phyloP scores from a whole-genome alignment of 345 rosid species.

The Salix arbutifolia region DNA sequence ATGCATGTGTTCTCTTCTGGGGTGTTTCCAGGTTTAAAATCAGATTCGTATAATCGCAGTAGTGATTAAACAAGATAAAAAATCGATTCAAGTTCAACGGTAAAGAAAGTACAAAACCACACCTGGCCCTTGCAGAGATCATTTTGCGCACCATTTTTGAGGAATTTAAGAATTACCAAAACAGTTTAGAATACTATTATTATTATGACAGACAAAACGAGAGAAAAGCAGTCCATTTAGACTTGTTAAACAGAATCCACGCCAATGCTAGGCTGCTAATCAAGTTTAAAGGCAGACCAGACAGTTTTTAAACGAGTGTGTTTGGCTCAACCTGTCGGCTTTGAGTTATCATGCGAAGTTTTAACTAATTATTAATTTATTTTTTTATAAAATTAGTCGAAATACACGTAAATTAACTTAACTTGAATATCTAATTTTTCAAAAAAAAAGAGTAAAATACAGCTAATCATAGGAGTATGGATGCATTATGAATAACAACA shows the following conservation, averaged over 20 bases:
- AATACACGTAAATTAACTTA: fast-evolving
- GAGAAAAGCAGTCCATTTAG: not conserved
- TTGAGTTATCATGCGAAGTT: too few relatives aligned
- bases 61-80: not conserved
- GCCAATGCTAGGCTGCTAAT: not conserved
- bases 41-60: not conserved
- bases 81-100: not conserved
- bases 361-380: too few relatives aligned
- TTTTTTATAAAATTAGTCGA: fast-evolving
- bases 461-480: not conserved
- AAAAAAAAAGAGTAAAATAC: not conserved
- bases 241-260: not conserved
- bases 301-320: not conserved
- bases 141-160: not conserved
- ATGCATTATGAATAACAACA: not conserved
- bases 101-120: not conserved
- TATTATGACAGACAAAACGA: not conserved
- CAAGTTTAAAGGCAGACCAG: not conserved
- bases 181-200: not conserved
- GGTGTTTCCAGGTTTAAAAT: not conserved
- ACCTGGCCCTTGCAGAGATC: not conserved
- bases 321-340: too few relatives aligned
- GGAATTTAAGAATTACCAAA: not conserved
- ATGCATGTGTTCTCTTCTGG: not conserved
- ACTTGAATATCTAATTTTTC: too few relatives aligned